These are phyloP conservation scores for Rubia yunnanensis DNA, from an alignment of 257 asterid genomes.

Conservation along the genomic window DNA sequence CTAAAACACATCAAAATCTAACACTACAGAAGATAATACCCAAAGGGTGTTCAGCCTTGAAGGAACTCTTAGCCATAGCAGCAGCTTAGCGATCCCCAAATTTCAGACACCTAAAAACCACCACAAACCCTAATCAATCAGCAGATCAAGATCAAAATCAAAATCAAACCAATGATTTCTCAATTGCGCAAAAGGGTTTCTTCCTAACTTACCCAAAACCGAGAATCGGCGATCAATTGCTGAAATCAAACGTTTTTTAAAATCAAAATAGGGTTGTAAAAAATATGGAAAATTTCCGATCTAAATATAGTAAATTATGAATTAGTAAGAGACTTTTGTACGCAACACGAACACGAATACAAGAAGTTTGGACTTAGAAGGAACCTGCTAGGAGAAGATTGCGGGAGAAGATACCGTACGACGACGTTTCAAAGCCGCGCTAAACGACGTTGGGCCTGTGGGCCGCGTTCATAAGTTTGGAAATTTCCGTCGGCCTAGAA, in stretches of 20 bases:
- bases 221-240: not conserved
- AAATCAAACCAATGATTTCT: not conserved
- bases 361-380: constrained; percentile 6
- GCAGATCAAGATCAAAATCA: not conserved
- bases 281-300: not conserved
- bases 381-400: constrained; percentile 5
- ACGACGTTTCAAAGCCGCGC: not conserved
- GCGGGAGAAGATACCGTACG: not conserved
- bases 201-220: not conserved
- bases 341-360: constrained; percentile 12
- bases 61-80: constrained; percentile 54
- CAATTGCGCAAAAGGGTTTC: not conserved
- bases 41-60: constrained; percentile 51
- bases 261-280: not conserved
- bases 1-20: not conserved
- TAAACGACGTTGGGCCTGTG: not conserved
- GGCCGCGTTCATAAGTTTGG: not conserved
- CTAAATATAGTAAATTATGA: not conserved
- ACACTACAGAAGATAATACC: constrained; percentile 24
- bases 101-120: constrained; percentile 36
- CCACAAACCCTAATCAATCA: not conserved
- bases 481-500: no score
- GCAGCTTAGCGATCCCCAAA: constrained; percentile 19
- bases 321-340: not conserved
- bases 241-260: not conserved